Base-by-base conservation (phyloP, 805 yeast species). In the Clavispora fructus region DNA sequence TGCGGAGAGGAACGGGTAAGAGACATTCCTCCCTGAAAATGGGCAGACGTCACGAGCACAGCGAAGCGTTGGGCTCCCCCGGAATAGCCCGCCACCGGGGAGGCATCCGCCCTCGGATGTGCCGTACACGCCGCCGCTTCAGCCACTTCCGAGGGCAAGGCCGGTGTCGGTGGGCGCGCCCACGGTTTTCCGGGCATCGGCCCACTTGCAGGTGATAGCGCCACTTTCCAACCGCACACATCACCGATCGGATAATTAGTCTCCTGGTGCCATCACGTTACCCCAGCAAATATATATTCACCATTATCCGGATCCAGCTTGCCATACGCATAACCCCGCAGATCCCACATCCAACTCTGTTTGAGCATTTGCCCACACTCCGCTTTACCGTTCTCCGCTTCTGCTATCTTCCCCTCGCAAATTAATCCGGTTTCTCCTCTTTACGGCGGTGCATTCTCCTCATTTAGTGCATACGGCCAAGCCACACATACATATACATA, bases 401-500 rank as follows among this genome's bases (percentile, higher is more conserved):
- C 14, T 35, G 31, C 28, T 25, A 11, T 14, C 32, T 45, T 44
- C 50, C 48, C 48, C 52, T 46, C 50, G 48, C 44, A 30, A 35
- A 26, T 35, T 14, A 26, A 37, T 43, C 41, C 44, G 51, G 38
- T 40, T 35, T 42, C 52, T 47, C 47, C 52, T 41, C 55, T 40
- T 45, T 35, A 32, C 19, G 31, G 39, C 19, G 31, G 40, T 17
- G 40, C 28, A 28, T 28, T 47, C 55, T 52, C 55, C 55, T 52
- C 55, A 41, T 49, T 37, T 45, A 42, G 51, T 45, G 47, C 41
- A 49, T 43, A 46, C 17, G 32, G 35, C 28, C 43, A 35, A 44
- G 32, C 35, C 35, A 31, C 35, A 31, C 23, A 19, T 19, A 19
- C 23, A 19, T 19, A 4, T 19, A 19, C 5, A 19, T 26, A 46